Percentiles rank a stretch among this genome's conserved stretches.
Evolutionary conservation across 495 filamentous ascomycete species (phyloP).

Genomic region (Aspergillus kassunensis): DNA sequence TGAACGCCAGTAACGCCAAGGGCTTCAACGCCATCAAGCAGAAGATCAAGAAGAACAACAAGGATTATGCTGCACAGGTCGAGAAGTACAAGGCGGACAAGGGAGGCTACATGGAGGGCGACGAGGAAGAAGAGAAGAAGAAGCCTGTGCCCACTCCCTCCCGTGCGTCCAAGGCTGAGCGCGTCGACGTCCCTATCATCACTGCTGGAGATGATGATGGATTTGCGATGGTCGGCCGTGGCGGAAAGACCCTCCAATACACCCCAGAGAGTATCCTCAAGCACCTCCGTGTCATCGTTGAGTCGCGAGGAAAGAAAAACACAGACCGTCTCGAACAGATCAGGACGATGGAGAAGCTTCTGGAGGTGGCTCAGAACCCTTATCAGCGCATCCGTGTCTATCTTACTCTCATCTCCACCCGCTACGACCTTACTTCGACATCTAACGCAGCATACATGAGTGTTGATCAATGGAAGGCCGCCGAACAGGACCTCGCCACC

Average conservation of each 20-base stretch:
- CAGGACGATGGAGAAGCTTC: slow-evolving; percentile 91
- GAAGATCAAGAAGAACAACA: slow-evolving; percentile 96
- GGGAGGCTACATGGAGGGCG: slow-evolving; percentile 75
- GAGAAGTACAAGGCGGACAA: slow-evolving; percentile 82
- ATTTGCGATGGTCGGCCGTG: slow-evolving; percentile 79
- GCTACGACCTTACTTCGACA: slow-evolving; percentile 88
- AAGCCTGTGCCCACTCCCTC: slow-evolving; percentile 30
- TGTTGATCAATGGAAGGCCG: slow-evolving; percentile 93
- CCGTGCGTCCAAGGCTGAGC: slow-evolving; percentile 42
- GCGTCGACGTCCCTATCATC: slow-evolving; percentile 38
- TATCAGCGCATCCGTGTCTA: slow-evolving; percentile 96
- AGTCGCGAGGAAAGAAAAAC: slow-evolving; percentile 97
- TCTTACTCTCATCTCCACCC: slow-evolving; percentile 84
- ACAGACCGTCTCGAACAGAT: slow-evolving; percentile 95
- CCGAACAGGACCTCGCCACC: slow-evolving; percentile 75
- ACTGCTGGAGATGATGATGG: slow-evolving; percentile 72
- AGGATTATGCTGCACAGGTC: slow-evolving; percentile 83
- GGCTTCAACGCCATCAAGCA: slow-evolving; percentile 96
- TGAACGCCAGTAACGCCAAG: slow-evolving; percentile 93
- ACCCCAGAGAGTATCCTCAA: slow-evolving; percentile 98
- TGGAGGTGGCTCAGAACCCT: slow-evolving; percentile 79
- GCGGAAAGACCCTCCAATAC: slow-evolving; percentile 81
- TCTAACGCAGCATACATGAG: slow-evolving; percentile 79
- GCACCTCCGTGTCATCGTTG: slow-evolving; percentile 86
- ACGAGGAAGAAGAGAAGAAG: slow-evolving; percentile 69